Base-by-base conservation (phyloP, 768 basidiomycete species). In the Austroboletus festivus region DNA sequence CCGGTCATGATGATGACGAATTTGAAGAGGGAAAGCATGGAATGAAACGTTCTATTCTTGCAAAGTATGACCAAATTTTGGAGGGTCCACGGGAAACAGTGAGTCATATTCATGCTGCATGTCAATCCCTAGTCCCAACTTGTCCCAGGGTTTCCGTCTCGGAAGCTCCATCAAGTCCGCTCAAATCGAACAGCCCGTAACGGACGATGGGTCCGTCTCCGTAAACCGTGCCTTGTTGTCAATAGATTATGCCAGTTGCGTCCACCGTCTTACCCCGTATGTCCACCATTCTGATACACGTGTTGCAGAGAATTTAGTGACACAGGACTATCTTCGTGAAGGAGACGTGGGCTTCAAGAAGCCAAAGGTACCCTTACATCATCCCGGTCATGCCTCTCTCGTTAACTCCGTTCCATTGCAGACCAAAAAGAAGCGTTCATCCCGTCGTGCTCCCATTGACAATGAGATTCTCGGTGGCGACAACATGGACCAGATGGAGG, bases 301-400 rank as follows among this genome's bases (percentile, higher is more conserved):
- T 48, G 42, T 48, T 47, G 6, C 54, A 91, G 93, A 97, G 76
- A 95, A 93, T 56, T 58, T 93, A 20, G 86, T 89, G 55, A 80
- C 78, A 3, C 73, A 79, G n/a, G 96, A 98, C 64, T 97, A 98
- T 58, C 65, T 91, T 7, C 81, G 91, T 67, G 93, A 92, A 64
- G 93, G 91, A 3, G 94, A 98, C 52, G 73, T 83, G 19, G 93
- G 92, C 3, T 98, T 98, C 72, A 98, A 96, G 74, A 97, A 95
- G 66, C 83, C 83, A 4, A 97, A 93, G 77, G 91, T 85, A 38
- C 71, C 53, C 20, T 40, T 38, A 13, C 18, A 30, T 37, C 3
- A 10, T 33, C 16, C 35, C 8, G 20, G 19, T 37, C 12, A 37
- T 11, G 4, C 4, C 6, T 18, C 19, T 18, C 18, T n/a, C n/a